phyloP scores from a whole-genome alignment of 2,329 filamentous ascomycete genomes.

The Xylaria sp. region DNA sequence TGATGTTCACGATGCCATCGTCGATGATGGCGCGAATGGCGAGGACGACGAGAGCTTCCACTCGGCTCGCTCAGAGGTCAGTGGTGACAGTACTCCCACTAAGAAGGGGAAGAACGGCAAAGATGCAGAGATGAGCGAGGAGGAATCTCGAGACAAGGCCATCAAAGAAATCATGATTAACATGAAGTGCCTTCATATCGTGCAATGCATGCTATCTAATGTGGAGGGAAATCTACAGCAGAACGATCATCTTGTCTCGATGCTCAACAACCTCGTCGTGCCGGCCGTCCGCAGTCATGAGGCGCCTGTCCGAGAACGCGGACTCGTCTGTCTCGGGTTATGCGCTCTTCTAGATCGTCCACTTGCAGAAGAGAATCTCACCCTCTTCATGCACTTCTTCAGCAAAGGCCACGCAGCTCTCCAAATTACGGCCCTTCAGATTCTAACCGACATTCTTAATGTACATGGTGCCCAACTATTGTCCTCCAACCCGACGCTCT shows the following conservation, averaged over 20 bases:
- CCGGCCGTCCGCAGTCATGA: slow-evolving; percentile 95
- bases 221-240: slow-evolving; percentile 88
- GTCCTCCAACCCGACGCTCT: slow-evolving; percentile 72
- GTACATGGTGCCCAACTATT: slow-evolving; percentile 86
- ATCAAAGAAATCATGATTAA: slow-evolving; percentile 95
- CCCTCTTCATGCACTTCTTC: slow-evolving; percentile 95
- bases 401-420: slow-evolving; percentile 89
- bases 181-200: slow-evolving; percentile 97
- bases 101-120: slow-evolving; percentile 58
- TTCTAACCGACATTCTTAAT: slow-evolving; percentile 91
- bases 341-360: slow-evolving; percentile 92
- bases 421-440: slow-evolving; percentile 90
- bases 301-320: slow-evolving; percentile 89
- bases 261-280: slow-evolving; percentile 96
- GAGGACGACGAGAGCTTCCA: slow-evolving; percentile 86
- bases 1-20: slow-evolving; percentile 95
- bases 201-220: slow-evolving; percentile 96
- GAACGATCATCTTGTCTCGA: slow-evolving; percentile 92
- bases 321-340: slow-evolving; percentile 87
- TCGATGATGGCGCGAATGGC: slow-evolving; percentile 69
- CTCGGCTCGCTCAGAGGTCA: slow-evolving; percentile 88
- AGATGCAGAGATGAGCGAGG: slow-evolving; percentile 64
- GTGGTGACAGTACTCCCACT: slow-evolving; percentile 69
- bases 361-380: slow-evolving; percentile 90
- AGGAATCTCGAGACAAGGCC: slow-evolving; percentile 77